Conservation (phyloP, 140 eudicot genomes). For the Ambrosia hybrid region DNA sequence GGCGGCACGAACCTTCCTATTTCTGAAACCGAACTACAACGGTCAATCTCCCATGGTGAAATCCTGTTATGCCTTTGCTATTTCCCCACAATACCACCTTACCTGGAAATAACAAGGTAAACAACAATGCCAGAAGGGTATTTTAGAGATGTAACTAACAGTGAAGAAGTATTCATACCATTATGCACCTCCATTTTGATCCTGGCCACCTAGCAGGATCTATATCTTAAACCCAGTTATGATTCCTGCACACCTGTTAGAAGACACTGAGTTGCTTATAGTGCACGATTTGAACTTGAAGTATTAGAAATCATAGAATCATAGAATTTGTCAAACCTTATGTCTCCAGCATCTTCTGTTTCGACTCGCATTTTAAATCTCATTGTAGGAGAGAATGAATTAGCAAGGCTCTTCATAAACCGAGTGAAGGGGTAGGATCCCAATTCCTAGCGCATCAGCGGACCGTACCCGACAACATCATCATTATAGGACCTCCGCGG, state of each 20-base stretch:
- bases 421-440: too few relatives aligned
- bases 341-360: slow-evolving; percentile 75
- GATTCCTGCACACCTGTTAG: slow-evolving; percentile 66
- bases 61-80: too few relatives aligned
- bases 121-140: background rate
- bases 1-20: too few relatives aligned
- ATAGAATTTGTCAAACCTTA: slow-evolving; percentile 48
- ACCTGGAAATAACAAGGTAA: slow-evolving; percentile 23
- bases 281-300: background rate
- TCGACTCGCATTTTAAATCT: slow-evolving; percentile 76
- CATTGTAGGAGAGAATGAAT: slow-evolving; percentile 60
- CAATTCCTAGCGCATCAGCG: too few relatives aligned
- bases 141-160: background rate
- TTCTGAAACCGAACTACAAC: too few relatives aligned
- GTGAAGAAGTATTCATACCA: slow-evolving; percentile 45
- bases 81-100: slow-evolving; percentile 11
- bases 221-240: slow-evolving; percentile 62
- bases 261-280: background rate
- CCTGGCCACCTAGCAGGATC: slow-evolving; percentile 88
- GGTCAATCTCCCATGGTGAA: too few relatives aligned
- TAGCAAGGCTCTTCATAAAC: slow-evolving; percentile 56
- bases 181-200: slow-evolving; percentile 91
- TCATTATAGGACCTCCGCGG: too few relatives aligned
- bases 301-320: background rate
- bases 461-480: too few relatives aligned